These are phyloP conservation scores for Myxozyma sirexii DNA, from an alignment of 805 yeast species.

Conservation along the genomic window DNA sequence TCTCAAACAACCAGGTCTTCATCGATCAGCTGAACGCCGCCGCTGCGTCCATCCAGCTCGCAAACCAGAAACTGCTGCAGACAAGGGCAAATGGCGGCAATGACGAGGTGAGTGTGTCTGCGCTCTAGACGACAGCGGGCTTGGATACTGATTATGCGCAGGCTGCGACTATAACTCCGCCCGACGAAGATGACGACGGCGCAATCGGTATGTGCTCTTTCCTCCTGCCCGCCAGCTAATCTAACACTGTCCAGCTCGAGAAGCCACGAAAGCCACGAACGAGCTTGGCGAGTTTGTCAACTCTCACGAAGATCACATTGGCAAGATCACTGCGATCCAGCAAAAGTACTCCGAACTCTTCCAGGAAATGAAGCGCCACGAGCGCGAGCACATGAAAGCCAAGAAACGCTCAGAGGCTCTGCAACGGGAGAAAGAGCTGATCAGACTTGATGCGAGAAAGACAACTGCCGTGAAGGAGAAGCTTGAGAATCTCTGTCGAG, in stretches of 20 bases:
- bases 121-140: background rate
- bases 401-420: constrained; percentile 20
- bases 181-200: constrained; percentile 4
- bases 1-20: constrained; percentile 20
- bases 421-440: constrained; percentile 13
- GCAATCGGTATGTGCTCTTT: constrained; percentile 2
- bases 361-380: constrained; percentile 30
- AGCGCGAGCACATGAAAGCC: constrained; percentile 28
- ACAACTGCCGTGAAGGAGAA: constrained; percentile 13
- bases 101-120: background rate
- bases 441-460: constrained; percentile 15
- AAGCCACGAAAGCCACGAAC: background rate
- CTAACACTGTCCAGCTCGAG: background rate
- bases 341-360: constrained; percentile 29
- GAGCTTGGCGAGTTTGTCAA: constrained; percentile 15
- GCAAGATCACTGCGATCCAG: constrained; percentile 28
- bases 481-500: constrained; percentile 28
- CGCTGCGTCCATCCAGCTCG: constrained; percentile 10
- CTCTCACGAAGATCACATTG: constrained; percentile 22
- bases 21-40: constrained; percentile 23
- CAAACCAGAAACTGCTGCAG: background rate
- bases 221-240: background rate
- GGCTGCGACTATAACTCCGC: too few relatives aligned
- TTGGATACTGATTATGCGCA: too few relatives aligned
- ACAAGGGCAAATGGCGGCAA: background rate